These are phyloP conservation scores for Botrytis cinerea DNA, from an alignment of 2,329 filamentous ascomycete genomes.

Conservation along the genomic window DNA sequence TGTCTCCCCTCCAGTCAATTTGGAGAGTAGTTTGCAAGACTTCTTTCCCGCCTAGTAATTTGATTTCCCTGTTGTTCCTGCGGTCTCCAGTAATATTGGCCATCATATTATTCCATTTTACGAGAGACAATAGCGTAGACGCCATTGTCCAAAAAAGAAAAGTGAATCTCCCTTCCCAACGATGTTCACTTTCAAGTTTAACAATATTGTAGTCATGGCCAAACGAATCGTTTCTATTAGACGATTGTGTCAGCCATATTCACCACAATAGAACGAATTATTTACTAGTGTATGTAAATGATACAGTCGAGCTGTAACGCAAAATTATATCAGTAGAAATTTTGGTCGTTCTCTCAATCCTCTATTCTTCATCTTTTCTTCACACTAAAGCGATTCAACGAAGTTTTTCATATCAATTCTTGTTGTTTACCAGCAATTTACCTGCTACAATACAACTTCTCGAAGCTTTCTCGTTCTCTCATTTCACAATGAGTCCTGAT, in stretches of 20 bases:
- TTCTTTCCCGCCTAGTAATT: neutral
- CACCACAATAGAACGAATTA: neutral
- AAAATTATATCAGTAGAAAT: neutral
- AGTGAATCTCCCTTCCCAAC: neutral
- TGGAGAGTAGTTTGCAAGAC: neutral
- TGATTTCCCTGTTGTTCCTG: neutral
- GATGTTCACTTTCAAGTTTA: neutral
- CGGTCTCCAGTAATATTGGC: rapidly evolving
- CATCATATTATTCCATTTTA: neutral
- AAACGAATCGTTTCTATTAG: neutral
- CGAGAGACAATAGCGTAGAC: neutral
- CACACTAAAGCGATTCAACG: neutral
- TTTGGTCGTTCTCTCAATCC: neutral
- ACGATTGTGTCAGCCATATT: neutral
- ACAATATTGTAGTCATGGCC: neutral
- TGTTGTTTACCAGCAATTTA: neutral
- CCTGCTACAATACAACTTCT: neutral
- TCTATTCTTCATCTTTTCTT: neutral
- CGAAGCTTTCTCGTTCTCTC: neutral
- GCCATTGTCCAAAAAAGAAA: neutral
- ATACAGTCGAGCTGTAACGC: too few species aligned
- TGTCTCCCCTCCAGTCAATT: neutral
- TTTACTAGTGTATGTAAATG: neutral
- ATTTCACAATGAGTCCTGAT: neutral
- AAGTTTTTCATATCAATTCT: neutral